A percentile compares a stretch with the other conserved stretches of the same genome.
These are phyloP conservation scores for Withania somnifera DNA, from an alignment of 305 asterid species.

Conservation along the genomic window DNA sequence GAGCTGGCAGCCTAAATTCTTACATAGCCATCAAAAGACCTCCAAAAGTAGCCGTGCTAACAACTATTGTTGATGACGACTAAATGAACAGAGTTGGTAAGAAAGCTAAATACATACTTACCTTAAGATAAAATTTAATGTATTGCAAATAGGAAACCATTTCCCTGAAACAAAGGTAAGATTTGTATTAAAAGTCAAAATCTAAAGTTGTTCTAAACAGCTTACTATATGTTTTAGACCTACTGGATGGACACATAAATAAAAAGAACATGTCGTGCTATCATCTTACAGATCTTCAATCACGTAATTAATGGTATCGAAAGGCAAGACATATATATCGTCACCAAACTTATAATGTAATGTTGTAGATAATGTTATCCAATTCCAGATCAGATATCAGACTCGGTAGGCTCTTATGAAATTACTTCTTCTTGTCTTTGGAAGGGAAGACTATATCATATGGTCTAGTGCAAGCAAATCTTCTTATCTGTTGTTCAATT, in stretches of 20 bases:
- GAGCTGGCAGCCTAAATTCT: neutral
- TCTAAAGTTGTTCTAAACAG: slow-evolving; percentile 6
- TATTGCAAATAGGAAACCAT: slow-evolving; percentile 93
- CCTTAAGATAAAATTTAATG: slow-evolving; percentile 94
- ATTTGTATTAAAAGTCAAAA: slow-evolving; percentile 13
- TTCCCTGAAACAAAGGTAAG: slow-evolving; percentile 67
- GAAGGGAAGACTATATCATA: neutral
- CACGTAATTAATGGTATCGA: neutral
- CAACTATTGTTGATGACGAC: neutral
- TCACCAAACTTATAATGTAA: neutral
- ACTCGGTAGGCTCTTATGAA: neutral
- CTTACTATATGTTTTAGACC: neutral
- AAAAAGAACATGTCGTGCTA: neutral
- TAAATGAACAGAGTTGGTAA: neutral
- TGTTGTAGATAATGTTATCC: neutral
- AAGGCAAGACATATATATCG: neutral
- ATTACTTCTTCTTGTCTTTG: neutral
- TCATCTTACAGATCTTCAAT: neutral
- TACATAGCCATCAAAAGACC: neutral
- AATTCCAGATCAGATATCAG: neutral
- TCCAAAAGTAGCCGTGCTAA: neutral
- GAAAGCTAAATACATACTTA: slow-evolving; percentile 18
- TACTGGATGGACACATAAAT: neutral
- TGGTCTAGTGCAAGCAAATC: neutral
- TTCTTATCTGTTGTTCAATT: neutral